Evolutionary conservation across 176 grass and related monocot genomes (phyloP).

Genomic region (Lolium multiflorum): DNA sequence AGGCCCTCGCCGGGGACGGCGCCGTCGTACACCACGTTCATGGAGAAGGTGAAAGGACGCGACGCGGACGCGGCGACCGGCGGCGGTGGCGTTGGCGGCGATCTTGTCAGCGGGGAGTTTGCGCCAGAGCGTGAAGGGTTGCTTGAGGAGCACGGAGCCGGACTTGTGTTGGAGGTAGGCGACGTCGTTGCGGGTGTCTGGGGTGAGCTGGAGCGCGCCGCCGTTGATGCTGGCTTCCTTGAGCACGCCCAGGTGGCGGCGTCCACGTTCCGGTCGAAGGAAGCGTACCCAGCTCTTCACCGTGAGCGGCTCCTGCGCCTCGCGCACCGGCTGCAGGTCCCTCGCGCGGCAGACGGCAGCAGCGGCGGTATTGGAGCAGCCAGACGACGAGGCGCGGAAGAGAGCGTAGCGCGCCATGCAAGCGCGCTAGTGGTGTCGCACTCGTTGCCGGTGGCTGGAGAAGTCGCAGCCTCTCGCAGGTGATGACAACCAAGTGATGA

Average conservation of each 20-base stretch:
- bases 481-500: too few relatives aligned
- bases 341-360: not conserved
- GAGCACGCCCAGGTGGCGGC: not conserved
- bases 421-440: not conserved
- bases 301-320: not conserved
- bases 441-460: not conserved
- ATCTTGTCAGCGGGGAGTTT: not conserved
- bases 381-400: not conserved
- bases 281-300: not conserved
- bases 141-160: conserved; percentile 48
- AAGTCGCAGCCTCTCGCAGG: not conserved
- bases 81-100: too few relatives aligned
- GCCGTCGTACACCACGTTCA: conserved; percentile 49
- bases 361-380: conserved; percentile 17
- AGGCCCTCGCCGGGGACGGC: conserved; percentile 44
- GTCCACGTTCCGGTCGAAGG: conserved; percentile 1
- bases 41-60: conserved; percentile 63
- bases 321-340: conserved; percentile 27
- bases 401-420: conserved; percentile 29
- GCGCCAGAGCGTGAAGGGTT: conserved; percentile 51
- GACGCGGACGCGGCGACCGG: conserved; percentile 12
- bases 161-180: conserved; percentile 38
- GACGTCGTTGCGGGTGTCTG: conserved; percentile 18
- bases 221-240: conserved; percentile 7
- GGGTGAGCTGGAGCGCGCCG: conserved; percentile 68